phyloP scores from a whole-genome alignment of 306 rosid genomes.

The Corylus avellana region DNA sequence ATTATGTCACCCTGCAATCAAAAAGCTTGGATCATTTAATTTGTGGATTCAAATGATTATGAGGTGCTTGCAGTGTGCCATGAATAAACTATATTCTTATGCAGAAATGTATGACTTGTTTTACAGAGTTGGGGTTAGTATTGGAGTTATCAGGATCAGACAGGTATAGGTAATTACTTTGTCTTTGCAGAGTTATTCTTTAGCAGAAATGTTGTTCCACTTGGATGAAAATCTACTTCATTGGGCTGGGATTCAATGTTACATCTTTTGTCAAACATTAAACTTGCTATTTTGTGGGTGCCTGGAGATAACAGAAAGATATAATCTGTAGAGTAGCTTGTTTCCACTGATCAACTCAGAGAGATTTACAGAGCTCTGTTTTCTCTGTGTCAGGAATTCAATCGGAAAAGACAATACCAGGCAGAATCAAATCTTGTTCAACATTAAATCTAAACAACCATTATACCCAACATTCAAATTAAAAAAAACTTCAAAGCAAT shows the following conservation, averaged over 20 bases:
- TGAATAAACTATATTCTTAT: constrained; percentile 4
- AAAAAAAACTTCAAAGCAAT: too few relatives aligned
- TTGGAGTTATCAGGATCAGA: constrained; percentile 24
- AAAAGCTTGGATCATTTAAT: too few relatives aligned
- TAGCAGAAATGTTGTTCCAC: constrained; percentile 22
- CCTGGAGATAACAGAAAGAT: constrained; percentile 44
- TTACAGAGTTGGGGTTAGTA: constrained; percentile 28
- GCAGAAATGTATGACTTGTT: constrained; percentile 10
- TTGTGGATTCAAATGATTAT: too few relatives aligned
- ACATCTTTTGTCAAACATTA: constrained; percentile 28
- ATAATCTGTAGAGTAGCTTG: constrained; percentile 36
- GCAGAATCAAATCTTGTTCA: too few relatives aligned
- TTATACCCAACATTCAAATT: too few relatives aligned
- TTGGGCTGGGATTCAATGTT: constrained; percentile 32
- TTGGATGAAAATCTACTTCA: constrained; percentile 28
- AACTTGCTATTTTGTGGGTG: constrained; percentile 21
- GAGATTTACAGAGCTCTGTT: too few relatives aligned
- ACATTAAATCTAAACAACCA: too few relatives aligned
- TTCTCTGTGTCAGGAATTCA: too few relatives aligned
- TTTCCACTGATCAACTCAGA: not conserved
- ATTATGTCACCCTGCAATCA: too few relatives aligned
- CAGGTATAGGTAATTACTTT: constrained; percentile 30
- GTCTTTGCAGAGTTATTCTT: constrained; percentile 25
- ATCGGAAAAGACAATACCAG: too few relatives aligned
- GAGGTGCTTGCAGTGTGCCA: too few relatives aligned